These are phyloP conservation scores for Globisporangium middletonii DNA, from an alignment of 352 stramenopile genomes.

Conservation along the genomic window DNA sequence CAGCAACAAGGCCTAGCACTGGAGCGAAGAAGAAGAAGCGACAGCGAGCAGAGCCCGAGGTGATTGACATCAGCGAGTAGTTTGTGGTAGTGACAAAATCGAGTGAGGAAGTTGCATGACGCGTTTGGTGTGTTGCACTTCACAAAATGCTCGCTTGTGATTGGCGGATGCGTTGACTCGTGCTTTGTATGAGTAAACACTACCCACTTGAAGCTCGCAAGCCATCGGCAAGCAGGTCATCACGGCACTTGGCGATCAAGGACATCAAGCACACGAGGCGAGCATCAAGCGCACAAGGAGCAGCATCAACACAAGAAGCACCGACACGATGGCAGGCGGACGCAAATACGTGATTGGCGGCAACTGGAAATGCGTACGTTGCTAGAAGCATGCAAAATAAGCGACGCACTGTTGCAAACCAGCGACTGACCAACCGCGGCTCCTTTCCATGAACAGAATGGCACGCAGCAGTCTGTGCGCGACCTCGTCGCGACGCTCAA, in stretches of 20 bases:
- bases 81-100: neutral
- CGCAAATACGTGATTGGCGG: conserved; percentile 89
- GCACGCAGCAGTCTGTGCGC: conserved; percentile 77
- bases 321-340: conserved; percentile 12
- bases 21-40: neutral
- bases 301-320: neutral
- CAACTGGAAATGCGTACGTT: conserved; percentile 93
- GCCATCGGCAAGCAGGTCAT: no score
- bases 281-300: neutral
- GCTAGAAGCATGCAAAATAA: conserved; percentile 1
- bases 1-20: neutral
- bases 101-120: neutral
- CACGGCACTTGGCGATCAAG: neutral
- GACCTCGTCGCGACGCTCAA: conserved; percentile 86
- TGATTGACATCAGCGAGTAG: conserved; percentile 36
- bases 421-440: neutral
- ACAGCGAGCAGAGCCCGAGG: conserved; percentile 5
- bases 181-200: neutral
- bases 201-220: neutral
- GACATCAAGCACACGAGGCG: neutral
- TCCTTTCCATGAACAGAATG: conserved; percentile 23
- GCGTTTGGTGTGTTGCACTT: neutral
- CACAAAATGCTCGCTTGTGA: neutral
- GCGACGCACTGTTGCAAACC: neutral
- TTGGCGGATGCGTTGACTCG: neutral